Base-by-base conservation (phyloP, 2,329 filamentous ascomycete genomes). In the Talaromyces sp. region DNA sequence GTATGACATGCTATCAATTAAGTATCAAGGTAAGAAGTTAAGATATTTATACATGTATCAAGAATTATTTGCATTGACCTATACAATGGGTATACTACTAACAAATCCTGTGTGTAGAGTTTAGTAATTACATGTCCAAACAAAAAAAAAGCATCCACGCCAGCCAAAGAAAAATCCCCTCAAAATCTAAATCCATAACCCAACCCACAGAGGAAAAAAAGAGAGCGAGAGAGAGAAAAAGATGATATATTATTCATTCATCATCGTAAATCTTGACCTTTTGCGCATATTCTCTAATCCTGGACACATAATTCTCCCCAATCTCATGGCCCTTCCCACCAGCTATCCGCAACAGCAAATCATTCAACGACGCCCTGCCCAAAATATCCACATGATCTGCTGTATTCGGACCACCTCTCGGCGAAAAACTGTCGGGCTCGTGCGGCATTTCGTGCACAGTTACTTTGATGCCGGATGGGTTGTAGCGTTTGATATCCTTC, bases 371-470 rank as follows among this genome's bases (percentile, higher is more conserved):
- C 66, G 92, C 87, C 31, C 95, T 82, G 0, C 95, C 95, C 2
- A 99, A 81, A 61, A 99, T 99, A 71, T 99, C 95, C 56, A 99
- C 95, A 71, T 99, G 95, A 71, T 99, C 95, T 14, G 92, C 93
- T 38, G 85, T 88, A 65, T 87, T 88, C 0, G 85, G 85, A 0
- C 84, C 86, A 49, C 86, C 86, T 4, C 95, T 81, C 0, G 95
- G 91, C 67, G 88, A 93, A 74, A 97, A 99, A 19, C 91, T 80
- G 68, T 97, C 93, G 1, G 95, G 95, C 70, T 98, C 93, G 71
- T 99, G 95, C 1, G 88, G 90, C 95, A 99, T 99, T 78, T 99
- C 95, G 63, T 89, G 92, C 0, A 93, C 90, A 46, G 87, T 96
- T 64, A 99, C 80, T 68, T 91, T 86, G 32, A 88, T 84, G 1